Evolutionary conservation across 2,329 filamentous ascomycete genomes (phyloP).

Genomic region (Hymenoscyphus infarciens): DNA sequence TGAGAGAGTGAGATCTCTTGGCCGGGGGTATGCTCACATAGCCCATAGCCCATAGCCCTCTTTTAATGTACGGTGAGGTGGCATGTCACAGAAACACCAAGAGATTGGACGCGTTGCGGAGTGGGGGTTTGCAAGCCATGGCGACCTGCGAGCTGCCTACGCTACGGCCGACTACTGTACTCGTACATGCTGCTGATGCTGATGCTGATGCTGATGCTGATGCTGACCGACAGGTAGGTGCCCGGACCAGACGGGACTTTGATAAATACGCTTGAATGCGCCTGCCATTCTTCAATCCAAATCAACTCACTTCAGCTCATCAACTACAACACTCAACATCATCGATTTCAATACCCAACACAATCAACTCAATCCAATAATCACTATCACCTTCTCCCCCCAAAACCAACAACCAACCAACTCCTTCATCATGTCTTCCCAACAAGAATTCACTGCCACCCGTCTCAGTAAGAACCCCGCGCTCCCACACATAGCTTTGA

Average conservation of each 20-base stretch:
- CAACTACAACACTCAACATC: background rate
- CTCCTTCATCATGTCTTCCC: constrained; percentile 7
- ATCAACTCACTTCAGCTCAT: background rate
- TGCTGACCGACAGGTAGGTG: constrained; percentile 3
- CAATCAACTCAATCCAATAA: background rate
- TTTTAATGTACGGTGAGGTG: background rate
- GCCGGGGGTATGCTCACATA: too few relatives aligned
- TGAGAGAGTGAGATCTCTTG: constrained; percentile 2
- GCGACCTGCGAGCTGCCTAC: background rate
- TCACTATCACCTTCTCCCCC: background rate
- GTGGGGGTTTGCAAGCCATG: background rate
- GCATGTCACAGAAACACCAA: constrained; percentile 1
- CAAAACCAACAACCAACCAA: background rate
- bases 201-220: too few relatives aligned
- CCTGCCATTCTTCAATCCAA: background rate
- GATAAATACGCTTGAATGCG: constrained; percentile 1
- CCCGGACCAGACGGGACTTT: background rate
- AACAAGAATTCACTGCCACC: constrained; percentile 9
- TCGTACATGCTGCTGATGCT: background rate
- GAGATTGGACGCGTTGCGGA: constrained; percentile 1
- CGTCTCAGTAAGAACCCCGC: constrained; percentile 6
- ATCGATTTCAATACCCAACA: too few relatives aligned
- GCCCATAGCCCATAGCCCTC: background rate
- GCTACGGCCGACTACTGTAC: background rate
- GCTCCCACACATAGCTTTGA: background rate